Percentiles rank a stretch among this genome's conserved stretches.
These are phyloP conservation scores for Myriangium duriaei DNA, from an alignment of 2,329 filamentous ascomycete genomes.

Conservation along the genomic window DNA sequence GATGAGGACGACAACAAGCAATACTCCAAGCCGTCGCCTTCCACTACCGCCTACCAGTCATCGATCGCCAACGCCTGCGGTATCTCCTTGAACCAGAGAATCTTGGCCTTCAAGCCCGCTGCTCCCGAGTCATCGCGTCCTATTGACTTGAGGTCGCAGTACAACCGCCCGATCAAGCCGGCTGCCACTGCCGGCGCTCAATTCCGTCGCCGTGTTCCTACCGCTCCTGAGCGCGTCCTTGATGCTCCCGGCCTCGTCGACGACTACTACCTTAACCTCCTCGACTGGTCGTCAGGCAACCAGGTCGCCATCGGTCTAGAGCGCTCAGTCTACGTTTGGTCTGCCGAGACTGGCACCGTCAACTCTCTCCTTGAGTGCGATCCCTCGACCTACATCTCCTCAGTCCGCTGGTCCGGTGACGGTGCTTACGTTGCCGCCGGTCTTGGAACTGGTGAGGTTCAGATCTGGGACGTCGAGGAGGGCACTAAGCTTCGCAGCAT, in stretches of 20 bases:
- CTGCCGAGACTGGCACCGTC: slow-evolving; percentile 82
- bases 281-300: slow-evolving; percentile 97
- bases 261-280: slow-evolving; percentile 96
- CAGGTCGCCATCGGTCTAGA: slow-evolving; percentile 96
- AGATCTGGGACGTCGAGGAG: slow-evolving; percentile 98
- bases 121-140: slow-evolving; percentile 97
- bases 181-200: slow-evolving; percentile 63
- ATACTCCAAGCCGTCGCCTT: slow-evolving; percentile 70
- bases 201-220: slow-evolving; percentile 82
- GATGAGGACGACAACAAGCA: slow-evolving; percentile 52
- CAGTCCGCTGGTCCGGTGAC: slow-evolving; percentile 97
- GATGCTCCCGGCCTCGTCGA: slow-evolving; percentile 93
- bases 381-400: slow-evolving; percentile 90
- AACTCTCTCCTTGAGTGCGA: slow-evolving; percentile 78
- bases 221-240: slow-evolving; percentile 87
- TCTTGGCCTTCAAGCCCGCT: slow-evolving; percentile 95
- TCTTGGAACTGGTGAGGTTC: slow-evolving; percentile 87
- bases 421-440: slow-evolving; percentile 94
- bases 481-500: slow-evolving; percentile 93
- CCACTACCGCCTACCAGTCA: slow-evolving; percentile 82
- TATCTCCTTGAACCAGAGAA: slow-evolving; percentile 84
- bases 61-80: slow-evolving; percentile 84
- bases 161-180: slow-evolving; percentile 88
- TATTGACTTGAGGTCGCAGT: slow-evolving; percentile 92
- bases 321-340: slow-evolving; percentile 97